phyloP scores from a whole-genome alignment of 192 early-diverging fungal species.

The Haplosporangium gracile region DNA sequence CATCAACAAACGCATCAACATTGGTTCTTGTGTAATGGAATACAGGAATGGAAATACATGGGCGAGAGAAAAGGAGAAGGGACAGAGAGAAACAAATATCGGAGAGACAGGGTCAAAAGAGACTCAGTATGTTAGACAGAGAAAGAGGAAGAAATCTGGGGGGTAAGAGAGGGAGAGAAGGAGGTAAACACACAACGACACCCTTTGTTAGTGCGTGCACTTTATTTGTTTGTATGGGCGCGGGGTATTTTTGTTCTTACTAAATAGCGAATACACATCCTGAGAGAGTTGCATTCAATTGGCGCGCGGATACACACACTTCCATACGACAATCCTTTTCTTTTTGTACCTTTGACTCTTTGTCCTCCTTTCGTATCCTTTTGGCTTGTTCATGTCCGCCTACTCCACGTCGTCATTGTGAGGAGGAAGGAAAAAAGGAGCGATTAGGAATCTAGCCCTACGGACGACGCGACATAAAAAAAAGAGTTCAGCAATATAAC shows the following conservation, averaged over 20 bases:
- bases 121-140: neutral
- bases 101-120: neutral
- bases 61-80: neutral
- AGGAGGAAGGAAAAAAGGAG: neutral
- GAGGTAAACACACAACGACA: neutral
- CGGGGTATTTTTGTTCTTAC: neutral
- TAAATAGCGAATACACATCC: slow-evolving; percentile 4
- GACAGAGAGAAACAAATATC: neutral
- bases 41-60: neutral
- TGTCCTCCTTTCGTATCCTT: no score
- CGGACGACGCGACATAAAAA: neutral
- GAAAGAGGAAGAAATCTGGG: neutral
- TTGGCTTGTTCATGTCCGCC: no score
- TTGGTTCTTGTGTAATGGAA: slow-evolving; percentile 10
- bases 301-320: neutral
- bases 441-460: neutral
- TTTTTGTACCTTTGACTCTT: no score
- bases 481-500: neutral
- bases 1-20: neutral
- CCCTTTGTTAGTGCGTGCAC: neutral
- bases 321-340: neutral
- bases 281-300: neutral
- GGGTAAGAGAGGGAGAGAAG: neutral
- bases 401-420: neutral
- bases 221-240: neutral